These are phyloP conservation scores for Apiotrichum akiyoshidainum DNA, from an alignment of 1,284 basidiomycete genomes.

Conservation along the genomic window DNA sequence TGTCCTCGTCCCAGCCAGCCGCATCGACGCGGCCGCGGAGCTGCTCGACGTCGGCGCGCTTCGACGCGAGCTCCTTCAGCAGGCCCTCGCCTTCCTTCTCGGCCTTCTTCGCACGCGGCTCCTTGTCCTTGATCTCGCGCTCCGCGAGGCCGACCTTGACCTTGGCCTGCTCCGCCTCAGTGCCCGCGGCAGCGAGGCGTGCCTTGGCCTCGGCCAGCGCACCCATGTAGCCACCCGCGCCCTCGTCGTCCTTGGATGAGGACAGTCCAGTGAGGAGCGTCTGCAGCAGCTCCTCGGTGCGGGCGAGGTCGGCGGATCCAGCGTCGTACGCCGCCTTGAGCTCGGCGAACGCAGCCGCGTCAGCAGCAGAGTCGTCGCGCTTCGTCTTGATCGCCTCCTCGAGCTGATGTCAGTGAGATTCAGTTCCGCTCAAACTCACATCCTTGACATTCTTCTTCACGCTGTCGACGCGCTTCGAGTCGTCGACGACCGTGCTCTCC, in stretches of 20 bases:
- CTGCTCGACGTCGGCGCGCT: conserved; percentile 62
- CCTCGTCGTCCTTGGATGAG: conserved; percentile 55
- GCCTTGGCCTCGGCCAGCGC: conserved; percentile 86
- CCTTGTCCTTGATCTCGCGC: conserved; percentile 74
- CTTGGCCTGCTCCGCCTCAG: conserved; percentile 81
- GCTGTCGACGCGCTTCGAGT: conserved; percentile 62
- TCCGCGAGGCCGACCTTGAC: conserved; percentile 74
- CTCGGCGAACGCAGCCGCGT: conserved; percentile 42
- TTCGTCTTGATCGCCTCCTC: conserved; percentile 60
- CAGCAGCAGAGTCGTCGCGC: conserved; percentile 58
- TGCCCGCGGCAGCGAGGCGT: conserved; percentile 68
- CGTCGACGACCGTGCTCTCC: conserved; percentile 72
- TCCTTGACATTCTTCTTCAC: conserved; percentile 62
- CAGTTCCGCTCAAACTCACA: conserved; percentile 53
- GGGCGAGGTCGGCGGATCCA: conserved; percentile 64
- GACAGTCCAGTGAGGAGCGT: conserved; percentile 90
- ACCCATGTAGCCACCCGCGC: conserved; percentile 90
- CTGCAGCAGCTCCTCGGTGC: conserved; percentile 90
- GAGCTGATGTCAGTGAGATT: conserved; percentile 53
- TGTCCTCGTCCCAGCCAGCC: conserved; percentile 75
- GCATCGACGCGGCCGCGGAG: conserved; percentile 59
- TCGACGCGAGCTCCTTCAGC: conserved; percentile 63
- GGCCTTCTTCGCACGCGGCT: conserved; percentile 77
- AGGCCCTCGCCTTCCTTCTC: conserved; percentile 76
- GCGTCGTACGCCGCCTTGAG: conserved; percentile 63